Evolutionary conservation across 2,329 filamentous ascomycete species (phyloP), one percentile per base, ranked within the genome.

Genomic region (Colletotrichum horii): DNA sequence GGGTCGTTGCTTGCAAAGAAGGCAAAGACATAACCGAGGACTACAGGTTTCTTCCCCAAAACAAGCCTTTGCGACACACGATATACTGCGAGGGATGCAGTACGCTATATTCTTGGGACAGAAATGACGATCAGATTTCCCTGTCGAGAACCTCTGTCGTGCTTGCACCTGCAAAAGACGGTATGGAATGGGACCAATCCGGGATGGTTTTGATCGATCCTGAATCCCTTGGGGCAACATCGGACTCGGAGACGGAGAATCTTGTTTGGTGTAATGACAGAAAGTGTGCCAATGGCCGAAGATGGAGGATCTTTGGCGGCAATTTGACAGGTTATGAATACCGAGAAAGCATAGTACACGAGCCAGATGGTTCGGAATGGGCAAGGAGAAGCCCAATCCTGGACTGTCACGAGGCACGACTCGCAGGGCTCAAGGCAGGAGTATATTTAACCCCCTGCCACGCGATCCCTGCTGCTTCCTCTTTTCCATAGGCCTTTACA

Each of bases 51-150:
- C 19, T 48, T 48, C 38, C 38, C 0, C 5, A 48, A 48, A n/a
- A 0, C 3, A 48, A n/a, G 19, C 19, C 38, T 12, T 5, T 48
- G 0, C 38, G 0, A 7, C 38, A 48, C 0, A 48, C 4, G 0
- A n/a, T 12, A 48, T n/a, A 48, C 19, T n/a, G 19, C 2, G 0
- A 48, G 1, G 19, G 19, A n/a, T 48, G 38, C 38, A 48, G 38
- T 5, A 48, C 19, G 38, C 9, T 48, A 48, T 48, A 48, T n/a
- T 48, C 19, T 48, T 48, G 38, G 38, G 38, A 48, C 38, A n/a
- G 19, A 48, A n/a, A 48, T 4, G 3, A 48, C 9, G 38, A 48
- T 7, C 38, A 48, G 38, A 12, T 48, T 19, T 48, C 38, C 38
- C 19, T 48, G 38, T 48, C 38, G 0, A 48, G 38, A 48, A 48